phyloP scores from a whole-genome alignment of 1,139 yeast species.

The Sugiyamaella castrensis region DNA sequence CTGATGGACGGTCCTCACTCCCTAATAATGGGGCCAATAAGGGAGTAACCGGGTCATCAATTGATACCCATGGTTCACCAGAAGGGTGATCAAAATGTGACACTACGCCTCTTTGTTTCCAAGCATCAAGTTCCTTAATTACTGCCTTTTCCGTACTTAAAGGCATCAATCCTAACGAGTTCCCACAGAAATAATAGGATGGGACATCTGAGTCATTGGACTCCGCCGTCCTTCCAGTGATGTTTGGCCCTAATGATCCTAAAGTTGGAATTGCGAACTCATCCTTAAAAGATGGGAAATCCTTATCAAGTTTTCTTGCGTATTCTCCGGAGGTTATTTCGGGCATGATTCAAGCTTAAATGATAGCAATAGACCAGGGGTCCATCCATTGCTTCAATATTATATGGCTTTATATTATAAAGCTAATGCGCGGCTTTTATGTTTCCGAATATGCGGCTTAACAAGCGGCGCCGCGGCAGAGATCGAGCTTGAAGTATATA shows the following conservation, averaged over 20 bases:
- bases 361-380: neutral
- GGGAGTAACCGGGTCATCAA: conserved; percentile 72
- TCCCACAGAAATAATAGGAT: conserved; percentile 75
- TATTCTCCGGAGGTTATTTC: conserved; percentile 17
- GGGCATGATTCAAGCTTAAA: neutral
- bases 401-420: no score
- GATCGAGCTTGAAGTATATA: no score
- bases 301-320: conserved; percentile 38
- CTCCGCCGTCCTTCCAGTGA: conserved; percentile 5
- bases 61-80: conserved; percentile 73
- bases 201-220: conserved; percentile 24
- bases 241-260: conserved; percentile 47
- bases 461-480: no score
- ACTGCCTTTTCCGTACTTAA: conserved; percentile 55
- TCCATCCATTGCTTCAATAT: no score
- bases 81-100: conserved; percentile 64
- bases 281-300: conserved; percentile 42
- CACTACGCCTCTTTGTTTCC: conserved; percentile 79
- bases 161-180: conserved; percentile 91
- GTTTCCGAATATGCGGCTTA: no score
- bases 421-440: no score
- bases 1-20: conserved; percentile 51
- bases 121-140: conserved; percentile 67
- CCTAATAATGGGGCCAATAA: conserved; percentile 74
- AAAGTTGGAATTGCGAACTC: conserved; percentile 61